These are phyloP conservation scores for Diospyros lotus DNA, from an alignment of 148 eudicot genomes.

Conservation along the genomic window DNA sequence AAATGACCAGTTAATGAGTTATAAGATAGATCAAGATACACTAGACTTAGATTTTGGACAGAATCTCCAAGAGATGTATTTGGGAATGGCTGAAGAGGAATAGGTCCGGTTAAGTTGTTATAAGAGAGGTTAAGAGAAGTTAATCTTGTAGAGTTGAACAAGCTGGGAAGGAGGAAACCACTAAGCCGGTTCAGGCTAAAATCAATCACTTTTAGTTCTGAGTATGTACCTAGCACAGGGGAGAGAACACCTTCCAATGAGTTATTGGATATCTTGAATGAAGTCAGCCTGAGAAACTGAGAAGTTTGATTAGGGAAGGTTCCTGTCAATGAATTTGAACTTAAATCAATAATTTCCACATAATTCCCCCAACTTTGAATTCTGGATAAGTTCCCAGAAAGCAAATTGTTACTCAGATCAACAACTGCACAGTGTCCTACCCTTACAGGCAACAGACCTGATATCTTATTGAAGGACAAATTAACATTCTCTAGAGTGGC, in stretches of 20 bases:
- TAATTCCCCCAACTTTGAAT: constrained; percentile 54
- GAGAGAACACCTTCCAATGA: constrained; percentile 51
- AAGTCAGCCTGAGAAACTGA: constrained; percentile 56
- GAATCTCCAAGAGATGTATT: neutral
- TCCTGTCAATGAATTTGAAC: constrained; percentile 54
- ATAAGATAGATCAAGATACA: constrained; percentile 49
- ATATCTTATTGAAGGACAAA: constrained; percentile 63
- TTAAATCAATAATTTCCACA: constrained; percentile 47
- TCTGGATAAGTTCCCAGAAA: constrained; percentile 54
- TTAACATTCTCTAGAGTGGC: constrained; percentile 46
- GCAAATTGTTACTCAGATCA: constrained; percentile 58
- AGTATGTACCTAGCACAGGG: constrained; percentile 36
- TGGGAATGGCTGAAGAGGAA: constrained; percentile 21
- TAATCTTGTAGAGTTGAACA: constrained; percentile 38
- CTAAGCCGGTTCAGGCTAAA: constrained; percentile 47
- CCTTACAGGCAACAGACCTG: constrained; percentile 54
- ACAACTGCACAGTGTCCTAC: constrained; percentile 49
- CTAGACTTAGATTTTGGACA: constrained; percentile 26
- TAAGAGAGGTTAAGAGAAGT: constrained; percentile 40
- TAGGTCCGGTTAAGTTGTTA: constrained; percentile 48
- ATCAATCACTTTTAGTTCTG: constrained; percentile 47
- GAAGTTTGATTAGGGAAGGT: constrained; percentile 46
- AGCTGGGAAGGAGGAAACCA: constrained; percentile 41
- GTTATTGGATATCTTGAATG: constrained; percentile 51
- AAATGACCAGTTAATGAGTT: constrained; percentile 43